Base-by-base conservation (phyloP, 2,329 filamentous ascomycete species). In the Acrocalymma vagum region DNA sequence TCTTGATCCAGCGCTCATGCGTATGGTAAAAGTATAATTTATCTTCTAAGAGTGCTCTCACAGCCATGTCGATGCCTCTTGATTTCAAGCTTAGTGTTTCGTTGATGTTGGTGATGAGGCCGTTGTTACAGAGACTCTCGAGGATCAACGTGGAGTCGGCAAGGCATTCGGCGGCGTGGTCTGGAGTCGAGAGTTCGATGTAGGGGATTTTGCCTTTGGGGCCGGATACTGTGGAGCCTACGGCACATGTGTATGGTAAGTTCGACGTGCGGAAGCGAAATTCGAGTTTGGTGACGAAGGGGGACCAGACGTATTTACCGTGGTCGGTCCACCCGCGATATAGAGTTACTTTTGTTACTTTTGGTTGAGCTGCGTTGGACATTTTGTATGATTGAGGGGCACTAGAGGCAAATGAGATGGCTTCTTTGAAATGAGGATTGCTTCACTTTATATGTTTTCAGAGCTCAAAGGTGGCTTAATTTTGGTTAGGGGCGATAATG, bases 191-290 rank as follows among this genome's bases (percentile, higher is more conserved):
- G 13, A 63, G 13, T 21, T 72, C 67, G 15, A 84, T 39, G 53
- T 85, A 86, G 0, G 83, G 83, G 8, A 86, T 77, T 63, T 86
- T 86, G 26, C 81, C 80, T 33, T 71, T 75, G 0, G 84, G 83
- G 0, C 72, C 78, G 1, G 66, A 60, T 26, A 50, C 55, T 0
- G 72, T 60, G 0, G 77, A 78, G 1, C 82, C 82, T 3, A 49
- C 47, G 3, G 67, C 75, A 4, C 65, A 55, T 11, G 49, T 55
- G 62, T 86, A 86, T 1, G 62, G 25, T 3, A 83, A 33, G 1
- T 64, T 60, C 2, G 73, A 73, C 49, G 84, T 75, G 10, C 83
- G 82, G 5, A 86, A 72, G 10, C 82, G 80, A 13, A 80, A 73
- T 58, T 87, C 84, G 35, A 86, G 70, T 60, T 86, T 86, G 29